A percentile compares a stretch with the other conserved stretches of the same genome.
phyloP scores from a whole-genome alignment of 208 protist genomes.

The Porcisia hertigi region DNA sequence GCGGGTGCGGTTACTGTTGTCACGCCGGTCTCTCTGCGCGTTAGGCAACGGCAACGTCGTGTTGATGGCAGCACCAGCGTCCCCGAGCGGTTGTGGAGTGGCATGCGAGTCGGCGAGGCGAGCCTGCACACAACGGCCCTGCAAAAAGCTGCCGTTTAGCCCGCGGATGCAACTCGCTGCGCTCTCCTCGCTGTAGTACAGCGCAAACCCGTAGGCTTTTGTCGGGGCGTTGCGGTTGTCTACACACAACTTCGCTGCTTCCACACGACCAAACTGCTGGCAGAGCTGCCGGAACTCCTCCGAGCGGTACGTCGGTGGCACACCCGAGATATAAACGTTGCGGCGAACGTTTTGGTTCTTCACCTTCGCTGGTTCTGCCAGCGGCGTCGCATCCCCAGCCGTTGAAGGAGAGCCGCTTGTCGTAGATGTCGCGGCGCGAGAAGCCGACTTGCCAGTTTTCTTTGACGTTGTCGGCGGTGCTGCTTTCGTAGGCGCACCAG shows the following conservation, averaged over 20 bases:
- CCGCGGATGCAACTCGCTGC: constrained; percentile 54
- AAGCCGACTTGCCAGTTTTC: background rate
- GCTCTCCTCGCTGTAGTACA: constrained; percentile 63
- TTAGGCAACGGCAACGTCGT: constrained; percentile 17
- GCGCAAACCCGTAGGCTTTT: constrained; percentile 74
- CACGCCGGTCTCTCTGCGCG: constrained; percentile 13
- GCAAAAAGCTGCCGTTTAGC: constrained; percentile 46
- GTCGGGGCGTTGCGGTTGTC: constrained; percentile 52
- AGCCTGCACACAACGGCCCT: constrained; percentile 52
- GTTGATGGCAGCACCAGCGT: constrained; percentile 21
- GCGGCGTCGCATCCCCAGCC: background rate
- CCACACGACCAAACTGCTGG: constrained; percentile 60
- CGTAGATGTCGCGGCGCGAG: background rate
- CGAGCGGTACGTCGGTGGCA: constrained; percentile 46
- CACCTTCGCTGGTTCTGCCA: background rate
- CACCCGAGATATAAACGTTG: constrained; percentile 79
- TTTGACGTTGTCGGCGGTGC: background rate
- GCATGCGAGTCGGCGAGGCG: constrained; percentile 61
- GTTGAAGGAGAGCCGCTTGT: background rate
- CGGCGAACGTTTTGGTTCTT: constrained; percentile 45
- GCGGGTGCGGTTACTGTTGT: constrained; percentile 1
- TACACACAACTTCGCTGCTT: constrained; percentile 68
- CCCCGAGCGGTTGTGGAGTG: constrained; percentile 51
- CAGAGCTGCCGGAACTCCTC: constrained; percentile 65
- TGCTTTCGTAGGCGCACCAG: background rate